Evolutionary conservation across 2,329 filamentous ascomycete genomes (phyloP).

Genomic region (Botrytis porri): DNA sequence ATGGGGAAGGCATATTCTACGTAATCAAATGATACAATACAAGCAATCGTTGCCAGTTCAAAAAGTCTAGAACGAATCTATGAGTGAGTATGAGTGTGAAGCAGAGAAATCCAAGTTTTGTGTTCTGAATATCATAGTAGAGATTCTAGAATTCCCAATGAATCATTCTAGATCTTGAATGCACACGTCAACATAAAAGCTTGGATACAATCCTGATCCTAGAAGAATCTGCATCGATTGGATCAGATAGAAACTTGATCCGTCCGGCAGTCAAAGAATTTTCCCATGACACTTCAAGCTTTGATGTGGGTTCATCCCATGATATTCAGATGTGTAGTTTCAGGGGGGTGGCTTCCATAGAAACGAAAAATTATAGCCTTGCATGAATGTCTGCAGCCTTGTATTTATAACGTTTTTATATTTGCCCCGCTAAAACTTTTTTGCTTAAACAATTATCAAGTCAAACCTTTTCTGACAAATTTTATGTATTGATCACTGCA

Average conservation of each 20-base stretch:
- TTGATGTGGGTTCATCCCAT: conserved; percentile 1
- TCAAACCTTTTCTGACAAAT: not conserved
- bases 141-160: not conserved
- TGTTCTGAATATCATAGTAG: not conserved
- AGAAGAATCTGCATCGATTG: not conserved
- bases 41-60: conserved; percentile 11
- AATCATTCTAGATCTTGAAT: not conserved
- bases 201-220: conserved; percentile 18
- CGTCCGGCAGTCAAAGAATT: not conserved
- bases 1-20: conserved; percentile 26
- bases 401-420: not conserved
- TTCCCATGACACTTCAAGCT: not conserved
- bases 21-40: conserved; percentile 27
- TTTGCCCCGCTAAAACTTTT: conserved; percentile 7
- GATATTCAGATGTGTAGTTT: not conserved
- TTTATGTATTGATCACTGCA: not conserved
- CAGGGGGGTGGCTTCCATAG: not conserved
- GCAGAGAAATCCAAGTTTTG: not conserved
- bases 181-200: conserved; percentile 13
- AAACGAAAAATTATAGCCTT: not conserved
- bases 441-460: not conserved
- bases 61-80: not conserved
- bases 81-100: not conserved
- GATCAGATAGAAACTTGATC: not conserved
- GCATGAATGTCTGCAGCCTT: not conserved